Conservation (phyloP, 805 yeast genomes). For the Torulaspora microellipsoides region DNA sequence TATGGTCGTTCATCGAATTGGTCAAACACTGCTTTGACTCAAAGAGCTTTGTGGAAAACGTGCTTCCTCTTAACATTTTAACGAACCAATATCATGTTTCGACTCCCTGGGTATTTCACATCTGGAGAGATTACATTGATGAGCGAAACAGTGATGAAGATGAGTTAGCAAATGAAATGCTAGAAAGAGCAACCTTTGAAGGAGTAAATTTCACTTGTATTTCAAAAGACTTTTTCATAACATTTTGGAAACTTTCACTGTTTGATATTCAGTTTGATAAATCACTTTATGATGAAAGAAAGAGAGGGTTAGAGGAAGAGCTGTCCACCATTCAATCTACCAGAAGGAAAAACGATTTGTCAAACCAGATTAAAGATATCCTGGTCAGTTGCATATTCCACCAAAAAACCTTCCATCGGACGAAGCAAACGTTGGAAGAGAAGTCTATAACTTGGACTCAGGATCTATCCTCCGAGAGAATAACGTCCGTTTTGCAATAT, state of each 20-base stretch:
- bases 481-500: slow-evolving; percentile 45
- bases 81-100: slow-evolving; percentile 43
- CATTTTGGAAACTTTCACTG: slow-evolving; percentile 71
- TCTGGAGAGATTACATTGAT: slow-evolving; percentile 58
- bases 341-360: slow-evolving; percentile 17
- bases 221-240: slow-evolving; percentile 43
- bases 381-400: slow-evolving; percentile 21
- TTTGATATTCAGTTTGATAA: slow-evolving; percentile 62
- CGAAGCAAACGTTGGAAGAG: slow-evolving; percentile 6
- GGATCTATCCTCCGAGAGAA: slow-evolving; percentile 18
- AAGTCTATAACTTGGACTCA: slow-evolving; percentile 16
- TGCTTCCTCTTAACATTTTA: slow-evolving; percentile 43
- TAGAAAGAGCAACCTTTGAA: slow-evolving; percentile 14
- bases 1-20: slow-evolving; percentile 60
- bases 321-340: slow-evolving; percentile 7
- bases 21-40: slow-evolving; percentile 46
- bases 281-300: slow-evolving; percentile 46
- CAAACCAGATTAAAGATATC: slow-evolving; percentile 18
- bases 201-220: slow-evolving; percentile 31
- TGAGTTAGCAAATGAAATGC: slow-evolving; percentile 8
- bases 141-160: slow-evolving; percentile 20
- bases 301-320: slow-evolving; percentile 16
- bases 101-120: slow-evolving; percentile 64
- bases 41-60: slow-evolving; percentile 31
- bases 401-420: slow-evolving; percentile 16